Percentiles rank a stretch among this genome's conserved stretches.
Conservation (phyloP, 495 filamentous ascomycete species). For the Hyaloscypha variabilis region DNA sequence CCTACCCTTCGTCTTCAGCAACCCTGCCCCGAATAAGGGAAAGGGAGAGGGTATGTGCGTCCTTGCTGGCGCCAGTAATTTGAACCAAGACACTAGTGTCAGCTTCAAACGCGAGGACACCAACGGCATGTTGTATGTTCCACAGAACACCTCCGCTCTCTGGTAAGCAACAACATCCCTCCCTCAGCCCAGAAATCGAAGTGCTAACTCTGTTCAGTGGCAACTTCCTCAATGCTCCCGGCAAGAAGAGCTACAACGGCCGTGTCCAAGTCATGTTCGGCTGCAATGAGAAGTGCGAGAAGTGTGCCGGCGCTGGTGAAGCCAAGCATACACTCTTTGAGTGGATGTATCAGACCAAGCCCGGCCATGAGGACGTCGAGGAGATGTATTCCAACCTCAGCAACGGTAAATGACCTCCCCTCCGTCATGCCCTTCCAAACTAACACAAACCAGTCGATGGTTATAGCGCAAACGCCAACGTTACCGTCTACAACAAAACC, state of each 20-base stretch:
- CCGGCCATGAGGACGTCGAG: not conserved
- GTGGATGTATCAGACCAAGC: not conserved
- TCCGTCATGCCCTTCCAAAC: not conserved
- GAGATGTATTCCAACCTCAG: slow-evolving; percentile 2
- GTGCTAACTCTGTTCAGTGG: not conserved
- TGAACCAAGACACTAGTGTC: too few relatives aligned
- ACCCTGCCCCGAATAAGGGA: too few relatives aligned
- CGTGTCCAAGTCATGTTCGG: not conserved
- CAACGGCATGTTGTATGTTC: not conserved
- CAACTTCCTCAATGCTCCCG: not conserved
- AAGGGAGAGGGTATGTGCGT: too few relatives aligned
- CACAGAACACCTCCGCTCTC: not conserved
- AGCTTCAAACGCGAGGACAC: too few relatives aligned
- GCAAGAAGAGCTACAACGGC: slow-evolving; percentile 7
- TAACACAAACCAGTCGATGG: not conserved
- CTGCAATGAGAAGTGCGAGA: not conserved
- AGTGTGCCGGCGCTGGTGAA: not conserved
- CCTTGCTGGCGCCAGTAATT: too few relatives aligned
- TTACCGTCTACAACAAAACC: not conserved
- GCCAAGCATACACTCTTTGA: not conserved
- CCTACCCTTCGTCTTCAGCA: too few relatives aligned
- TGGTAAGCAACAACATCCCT: too few relatives aligned
- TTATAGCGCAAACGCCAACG: not conserved
- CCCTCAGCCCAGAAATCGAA: too few relatives aligned
- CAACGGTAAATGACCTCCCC: not conserved